Evolutionary conservation across 1,284 basidiomycete genomes (phyloP), one percentile per base, ranked within the genome.

Genomic region (Meira nashicola): DNA sequence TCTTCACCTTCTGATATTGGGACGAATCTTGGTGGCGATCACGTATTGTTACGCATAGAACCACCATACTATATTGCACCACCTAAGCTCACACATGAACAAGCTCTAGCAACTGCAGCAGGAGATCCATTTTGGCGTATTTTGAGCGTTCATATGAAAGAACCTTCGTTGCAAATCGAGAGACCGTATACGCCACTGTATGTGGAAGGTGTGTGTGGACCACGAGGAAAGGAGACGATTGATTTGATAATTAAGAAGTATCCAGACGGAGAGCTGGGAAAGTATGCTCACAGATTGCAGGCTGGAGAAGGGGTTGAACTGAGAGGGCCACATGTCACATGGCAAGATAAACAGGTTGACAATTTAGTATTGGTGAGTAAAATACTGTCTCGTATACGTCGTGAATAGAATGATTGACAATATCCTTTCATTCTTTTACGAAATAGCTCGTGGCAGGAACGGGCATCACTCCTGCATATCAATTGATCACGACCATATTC

Each of bases 131-230:
- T 33, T 33, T 33, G 48, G 43, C 17, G 55, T 3, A 56, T 56
- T 7, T 46, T 49, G 40, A 56, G 40, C 23, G 17, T 56, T 19
- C 44, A 54, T 39, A 19, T 60, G 40, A 53, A 53, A 33, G 66
- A 70, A 37, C 68, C 70, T 6, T 59, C 59, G 6, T 52, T 72
- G 9, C 65, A 67, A 28, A 70, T 72, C 54, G 67, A 72, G 38
- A 58, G 70, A 15, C 65, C 68, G 6, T 72, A 72, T 19, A 72
- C 70, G 1, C 70, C 70, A 9, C 54, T 72, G 11, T 66, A 68
- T 48, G 63, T 65, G 21, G 64, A 60, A 3, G 50, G 60, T 1
- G 62, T 62, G 1, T 59, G 59, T 37, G 57, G 60, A 17, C 37
- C 46, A n/a, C 3, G 41, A 14, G 57, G 62, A 7, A 57, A 39